phyloP scores from a whole-genome alignment of 352 stramenopile species.

The Phytophthora chlamydospora region DNA sequence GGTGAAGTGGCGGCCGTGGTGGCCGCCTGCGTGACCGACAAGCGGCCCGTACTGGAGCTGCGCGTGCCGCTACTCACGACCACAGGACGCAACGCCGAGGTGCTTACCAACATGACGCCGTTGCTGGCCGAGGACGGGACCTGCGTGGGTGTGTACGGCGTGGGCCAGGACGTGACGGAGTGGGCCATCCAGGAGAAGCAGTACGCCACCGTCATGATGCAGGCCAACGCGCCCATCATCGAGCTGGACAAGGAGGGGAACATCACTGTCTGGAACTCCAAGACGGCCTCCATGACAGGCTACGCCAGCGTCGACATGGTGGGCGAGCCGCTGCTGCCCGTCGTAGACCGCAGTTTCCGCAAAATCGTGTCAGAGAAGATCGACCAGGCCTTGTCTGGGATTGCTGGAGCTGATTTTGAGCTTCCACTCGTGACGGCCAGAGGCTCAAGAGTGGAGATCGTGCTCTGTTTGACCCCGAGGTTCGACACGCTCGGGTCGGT shows the following conservation, averaged over 20 bases:
- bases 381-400: conserved; percentile 50
- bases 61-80: conserved; percentile 55
- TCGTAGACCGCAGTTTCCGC: conserved; percentile 50
- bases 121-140: conserved; percentile 47
- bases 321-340: conserved; percentile 47
- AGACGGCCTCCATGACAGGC: conserved; percentile 58
- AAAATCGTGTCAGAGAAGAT: conserved; percentile 59
- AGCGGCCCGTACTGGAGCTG: conserved; percentile 55
- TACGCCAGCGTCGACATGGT: conserved; percentile 55
- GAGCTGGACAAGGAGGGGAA: conserved; percentile 73
- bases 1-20: conserved; percentile 36
- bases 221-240: conserved; percentile 78
- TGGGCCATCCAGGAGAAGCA: conserved; percentile 57
- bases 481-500: conserved; percentile 47
- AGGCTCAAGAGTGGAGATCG: conserved; percentile 59
- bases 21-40: conserved; percentile 32
- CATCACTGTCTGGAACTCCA: conserved; percentile 74
- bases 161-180: conserved; percentile 63
- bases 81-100: conserved; percentile 47
- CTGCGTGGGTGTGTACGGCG: conserved; percentile 57
- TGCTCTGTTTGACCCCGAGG: conserved; percentile 57
- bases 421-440: conserved; percentile 53
- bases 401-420: conserved; percentile 56
- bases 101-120: conserved; percentile 64
- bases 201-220: conserved; percentile 73